Percentiles rank a stretch among this genome's conserved stretches.
Conservation (phyloP, 1,284 basidiomycete species). For the Ganoderma resinaceum region DNA sequence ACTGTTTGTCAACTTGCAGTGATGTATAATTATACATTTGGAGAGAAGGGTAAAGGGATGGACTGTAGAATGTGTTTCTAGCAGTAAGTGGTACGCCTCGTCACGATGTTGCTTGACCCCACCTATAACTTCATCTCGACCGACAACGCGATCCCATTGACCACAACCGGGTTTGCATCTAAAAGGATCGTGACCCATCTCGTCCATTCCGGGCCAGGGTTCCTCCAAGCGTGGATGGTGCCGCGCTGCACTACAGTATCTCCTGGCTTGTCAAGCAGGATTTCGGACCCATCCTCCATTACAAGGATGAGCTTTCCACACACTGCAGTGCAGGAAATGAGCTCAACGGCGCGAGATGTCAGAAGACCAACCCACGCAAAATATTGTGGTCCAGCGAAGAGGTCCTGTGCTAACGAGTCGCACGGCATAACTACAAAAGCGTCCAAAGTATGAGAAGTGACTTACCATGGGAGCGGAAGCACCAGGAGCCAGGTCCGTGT, state of each 20-base stretch:
- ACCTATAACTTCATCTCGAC: constrained; percentile 34
- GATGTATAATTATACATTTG: neutral
- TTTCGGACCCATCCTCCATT: constrained; percentile 64
- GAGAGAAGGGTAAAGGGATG: neutral
- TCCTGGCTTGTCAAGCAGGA: constrained; percentile 59
- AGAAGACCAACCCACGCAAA: constrained; percentile 48
- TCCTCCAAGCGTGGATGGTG: constrained; percentile 67
- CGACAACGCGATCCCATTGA: constrained; percentile 51
- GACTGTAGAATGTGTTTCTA: neutral
- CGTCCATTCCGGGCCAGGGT: constrained; percentile 59
- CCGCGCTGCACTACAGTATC: constrained; percentile 66
- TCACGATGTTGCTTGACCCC: no score
- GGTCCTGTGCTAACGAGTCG: constrained; percentile 46
- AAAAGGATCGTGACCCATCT: constrained; percentile 61
- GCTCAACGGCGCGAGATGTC: neutral
- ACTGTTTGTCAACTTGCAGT: constrained; percentile 82
- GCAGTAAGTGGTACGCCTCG: neutral
- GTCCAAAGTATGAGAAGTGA: neutral
- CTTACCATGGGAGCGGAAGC: constrained; percentile 57
- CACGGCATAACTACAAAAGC: neutral
- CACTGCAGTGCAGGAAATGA: constrained; percentile 44
- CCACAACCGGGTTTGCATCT: constrained; percentile 58
- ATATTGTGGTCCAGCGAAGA: constrained; percentile 69
- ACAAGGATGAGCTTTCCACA: constrained; percentile 60
- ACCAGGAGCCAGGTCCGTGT: constrained; percentile 66